Base-by-base conservation (phyloP, 306 rosid genomes). In the Lotus japonicus region DNA sequence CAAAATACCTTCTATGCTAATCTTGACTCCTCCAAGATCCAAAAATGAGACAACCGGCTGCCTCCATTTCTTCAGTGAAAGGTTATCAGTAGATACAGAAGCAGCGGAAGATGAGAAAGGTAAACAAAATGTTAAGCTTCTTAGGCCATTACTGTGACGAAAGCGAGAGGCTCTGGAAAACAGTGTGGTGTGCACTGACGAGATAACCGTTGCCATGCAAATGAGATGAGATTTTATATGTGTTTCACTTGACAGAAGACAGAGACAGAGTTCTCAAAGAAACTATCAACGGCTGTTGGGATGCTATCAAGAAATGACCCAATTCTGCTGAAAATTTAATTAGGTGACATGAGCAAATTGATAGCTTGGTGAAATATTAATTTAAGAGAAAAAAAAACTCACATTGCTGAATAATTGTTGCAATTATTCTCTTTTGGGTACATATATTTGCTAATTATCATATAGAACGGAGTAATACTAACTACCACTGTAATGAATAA, bases 11-110 rank as follows among this genome's bases (percentile, higher is more conserved):
- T 90, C 88, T 73, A 69, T 88, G 13, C 71, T 57, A 73, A 92
- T 68, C 75, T 85, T 85, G 86, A 88, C 78, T 33, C 98, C 98
- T 3, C 97, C 95, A 11, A 90, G 45, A 14, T 86, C 89, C 61
- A 84, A 66, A 12, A 51, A 82, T 5, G 96, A 86, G 14, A 79
- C 72, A 63, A 88, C 86, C 0, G 92, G 85, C 54, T 76, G 96
- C 35, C 76, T 79, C 95, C 92, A 94, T 78, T 94, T 88, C 75
- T 88, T 86, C 49, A 46, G 62, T 39, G 77, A 80, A 74, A 76
- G 58, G 38, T 63, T 79, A 41, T 46, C 72, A 62, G 78, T 16
- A 10, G 85, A 76, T 44, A 86, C 73, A 55, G 84, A 66, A 67
- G 73, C 70, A 74, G 86, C 69, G 1, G 84, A 63, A 46, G 84